Evolutionary conservation across 2,329 filamentous ascomycete genomes (phyloP), one percentile per base, ranked within the genome.

Genomic region (Magnaporthiopsis incrustans): DNA sequence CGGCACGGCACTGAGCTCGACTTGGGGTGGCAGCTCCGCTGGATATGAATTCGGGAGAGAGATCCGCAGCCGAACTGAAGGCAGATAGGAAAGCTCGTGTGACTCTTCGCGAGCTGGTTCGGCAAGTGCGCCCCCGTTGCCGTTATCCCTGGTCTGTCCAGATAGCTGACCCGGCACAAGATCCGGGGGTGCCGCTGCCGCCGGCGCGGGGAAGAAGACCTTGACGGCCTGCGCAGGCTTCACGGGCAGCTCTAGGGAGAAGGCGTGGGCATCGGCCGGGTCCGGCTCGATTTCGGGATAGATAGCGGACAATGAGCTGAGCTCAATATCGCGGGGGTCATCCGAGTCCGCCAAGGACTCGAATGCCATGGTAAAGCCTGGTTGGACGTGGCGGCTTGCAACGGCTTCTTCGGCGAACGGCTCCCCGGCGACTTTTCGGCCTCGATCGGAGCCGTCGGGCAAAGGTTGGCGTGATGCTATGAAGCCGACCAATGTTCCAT

Each of bases 241-340:
- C 57, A 88, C 81, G 4, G 85, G 83, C 25, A 89, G 73, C 59
- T 86, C 82, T 64, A 89, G 79, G 58, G 78, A 77, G 71, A 87
- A 81, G 10, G 76, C 77, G 69, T 81, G 80, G n/a, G 71, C 72
- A 65, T 80, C 75, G 38, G 78, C 69, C 8, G 77, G 71, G 59
- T 78, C 72, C 26, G 79, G 72, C 35, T 77, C 77, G 18, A 89
- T 82, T 73, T 89, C 87, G n/a, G 87, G 87, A 67, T 83, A 90
- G 69, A 90, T 89, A 67, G 86, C 85, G 64, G 79, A 76, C 64
- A 89, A 79, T 18, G 85, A 82, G 69, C 80, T 81, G 64, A 89
- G 78, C 77, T 89, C 87, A 60, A 81, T 77, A 64, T 79, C 73
- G 61, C 87, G 85, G 67, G 79, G 77, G 70, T 86, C 82, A 69